These are phyloP conservation scores for Leucocoprinus leucothites DNA, from an alignment of 768 basidiomycete genomes.

Conservation along the genomic window DNA sequence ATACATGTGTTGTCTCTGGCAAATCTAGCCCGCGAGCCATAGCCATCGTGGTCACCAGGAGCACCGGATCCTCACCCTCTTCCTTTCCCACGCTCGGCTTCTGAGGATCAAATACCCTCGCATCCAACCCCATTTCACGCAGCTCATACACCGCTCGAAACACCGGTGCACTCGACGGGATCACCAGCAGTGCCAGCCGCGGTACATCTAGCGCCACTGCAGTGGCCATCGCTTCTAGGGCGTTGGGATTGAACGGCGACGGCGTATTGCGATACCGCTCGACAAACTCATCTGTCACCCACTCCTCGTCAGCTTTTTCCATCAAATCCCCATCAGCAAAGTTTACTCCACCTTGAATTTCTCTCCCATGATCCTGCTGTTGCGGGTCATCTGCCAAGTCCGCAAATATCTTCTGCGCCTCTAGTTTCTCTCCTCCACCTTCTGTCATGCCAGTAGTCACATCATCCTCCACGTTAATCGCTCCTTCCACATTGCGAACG, in stretches of 20 bases:
- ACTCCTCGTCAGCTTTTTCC: neutral
- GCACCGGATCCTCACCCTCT: constrained; percentile 47
- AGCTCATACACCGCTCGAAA: constrained; percentile 64
- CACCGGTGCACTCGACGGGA: constrained; percentile 60
- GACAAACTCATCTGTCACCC: constrained; percentile 15
- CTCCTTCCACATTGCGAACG: constrained; percentile 54
- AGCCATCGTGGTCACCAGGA: constrained; percentile 69
- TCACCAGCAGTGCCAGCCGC: constrained; percentile 59
- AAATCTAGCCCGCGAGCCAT: constrained; percentile 74
- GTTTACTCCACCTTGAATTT: constrained; percentile 7
- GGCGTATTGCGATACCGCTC: constrained; percentile 33
- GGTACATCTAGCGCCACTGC: constrained; percentile 75
- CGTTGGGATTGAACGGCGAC: constrained; percentile 52
- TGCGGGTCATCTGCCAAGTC: constrained; percentile 1
- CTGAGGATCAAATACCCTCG: constrained; percentile 55
- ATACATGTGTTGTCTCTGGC: constrained; percentile 69
- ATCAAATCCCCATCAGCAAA: neutral
- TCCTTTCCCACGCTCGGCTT: constrained; percentile 25
- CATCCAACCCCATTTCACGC: constrained; percentile 62
- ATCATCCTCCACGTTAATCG: constrained; percentile 22
- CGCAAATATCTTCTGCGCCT: constrained; percentile 10
- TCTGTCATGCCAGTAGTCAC: constrained; percentile 14
- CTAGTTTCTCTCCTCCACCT: neutral
- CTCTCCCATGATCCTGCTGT: neutral
- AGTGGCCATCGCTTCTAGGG: constrained; percentile 67